phyloP scores from a whole-genome alignment of 495 filamentous ascomycete genomes.

The Trichodelitschia bisporula region DNA sequence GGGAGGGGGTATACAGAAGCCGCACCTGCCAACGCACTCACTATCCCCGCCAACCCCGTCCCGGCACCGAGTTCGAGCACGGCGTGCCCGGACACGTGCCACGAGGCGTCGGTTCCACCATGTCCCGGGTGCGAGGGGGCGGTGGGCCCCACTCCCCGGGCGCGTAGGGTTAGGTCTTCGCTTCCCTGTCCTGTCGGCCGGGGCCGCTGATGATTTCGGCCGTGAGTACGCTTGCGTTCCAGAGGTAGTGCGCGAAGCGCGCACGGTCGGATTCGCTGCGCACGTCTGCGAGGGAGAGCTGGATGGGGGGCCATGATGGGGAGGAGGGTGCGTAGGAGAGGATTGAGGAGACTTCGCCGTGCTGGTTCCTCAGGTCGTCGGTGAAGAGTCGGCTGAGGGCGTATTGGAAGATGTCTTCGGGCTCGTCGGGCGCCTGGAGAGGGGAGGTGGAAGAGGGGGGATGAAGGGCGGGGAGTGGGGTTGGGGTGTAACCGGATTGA shows the following conservation, averaged over 20 bases:
- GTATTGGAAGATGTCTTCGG: slow-evolving; percentile 40
- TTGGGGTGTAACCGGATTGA: too few species aligned
- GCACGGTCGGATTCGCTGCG: slow-evolving; percentile 27
- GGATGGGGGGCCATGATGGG: slow-evolving; percentile 24
- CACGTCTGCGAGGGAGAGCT: slow-evolving; percentile 35
- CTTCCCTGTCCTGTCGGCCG: slow-evolving; percentile 1
- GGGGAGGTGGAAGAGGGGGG: too few species aligned
- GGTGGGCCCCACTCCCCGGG: slow-evolving; percentile 8
- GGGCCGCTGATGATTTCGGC: slow-evolving; percentile 38
- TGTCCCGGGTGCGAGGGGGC: too few species aligned
- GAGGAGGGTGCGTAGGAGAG: too few species aligned
- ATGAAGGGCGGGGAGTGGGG: too few species aligned
- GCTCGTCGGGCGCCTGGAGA: background rate
- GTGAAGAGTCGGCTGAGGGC: slow-evolving; percentile 50
- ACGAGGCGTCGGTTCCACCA: slow-evolving; percentile 13
- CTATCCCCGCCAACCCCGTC: slow-evolving; percentile 47
- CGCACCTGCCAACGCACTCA: slow-evolving; percentile 38
- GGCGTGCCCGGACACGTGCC: slow-evolving; percentile 25
- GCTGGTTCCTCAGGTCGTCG: slow-evolving; percentile 45
- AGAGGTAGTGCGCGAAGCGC: slow-evolving; percentile 65
- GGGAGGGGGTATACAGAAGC: slow-evolving; percentile 1
- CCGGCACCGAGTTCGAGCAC: slow-evolving; percentile 39
- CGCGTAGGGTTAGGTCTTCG: slow-evolving; percentile 5
- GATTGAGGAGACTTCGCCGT: slow-evolving; percentile 48
- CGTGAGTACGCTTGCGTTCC: slow-evolving; percentile 57